Base-by-base conservation (phyloP, 1,139 yeast species). In the Diutina neorugosa region DNA sequence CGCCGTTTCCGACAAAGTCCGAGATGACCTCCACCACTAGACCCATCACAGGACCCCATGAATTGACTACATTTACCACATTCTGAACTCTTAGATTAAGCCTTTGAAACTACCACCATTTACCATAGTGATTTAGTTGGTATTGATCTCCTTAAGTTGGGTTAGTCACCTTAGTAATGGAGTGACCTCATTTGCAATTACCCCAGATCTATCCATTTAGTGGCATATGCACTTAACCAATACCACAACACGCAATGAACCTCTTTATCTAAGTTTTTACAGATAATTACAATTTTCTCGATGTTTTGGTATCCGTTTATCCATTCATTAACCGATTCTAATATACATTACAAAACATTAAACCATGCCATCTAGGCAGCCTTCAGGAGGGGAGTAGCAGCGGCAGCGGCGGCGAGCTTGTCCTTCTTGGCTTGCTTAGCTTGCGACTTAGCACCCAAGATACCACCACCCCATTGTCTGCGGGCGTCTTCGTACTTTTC, bases 381-480 rank as follows among this genome's bases (percentile, higher is more conserved):
- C 50, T 46, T 46, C n/a, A n/a, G 12, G 11, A 27, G 14, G 40
- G 50, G 50, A 19, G 46, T 14, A 23, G 50, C 41, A 42, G 25
- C 25, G 8, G 50, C 50, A 16, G 50, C 50, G 16, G 50, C 50
- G 27, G 50, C 50, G 18, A 34, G 18, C 21, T 25, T 27, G n/a
- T 25, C 75, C 61, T 63, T 74, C 70, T 75, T 73, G 55, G 71
- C 75, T 53, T 63, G 71, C 78, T 84, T 86, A 66, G 82, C 93
- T 67, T 78, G 80, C 66, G 97, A 88, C 82, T 91, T 91, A 66
- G 87, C 78, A 73, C 98, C 97, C 81, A 93, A 80, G 74, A 87
- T 70, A 82, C 98, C 98, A 81, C 98, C 98, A 83, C 98, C 98
- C 98, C 98, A 91, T 85, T 89, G 96, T 80, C 88, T 89, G 82